Percentiles rank a stretch among this genome's conserved stretches.
phyloP scores from a whole-genome alignment of 1,284 basidiomycete species.

The Pyrrhoderma noxium region DNA sequence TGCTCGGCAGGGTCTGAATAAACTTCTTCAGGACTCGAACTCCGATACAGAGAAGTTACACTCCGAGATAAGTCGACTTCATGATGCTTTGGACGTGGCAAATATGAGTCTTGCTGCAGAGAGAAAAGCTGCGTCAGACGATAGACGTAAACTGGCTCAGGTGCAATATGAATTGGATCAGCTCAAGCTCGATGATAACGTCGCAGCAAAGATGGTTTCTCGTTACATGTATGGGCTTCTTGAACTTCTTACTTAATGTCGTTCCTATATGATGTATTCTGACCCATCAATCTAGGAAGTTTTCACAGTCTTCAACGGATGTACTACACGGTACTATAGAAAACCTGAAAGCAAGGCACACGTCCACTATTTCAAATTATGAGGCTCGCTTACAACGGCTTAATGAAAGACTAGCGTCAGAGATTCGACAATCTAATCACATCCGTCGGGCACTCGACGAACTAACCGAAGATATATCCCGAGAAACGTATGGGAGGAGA shows the following conservation, averaged over 20 bases:
- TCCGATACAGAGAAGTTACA: constrained; percentile 41
- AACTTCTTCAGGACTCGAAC: constrained; percentile 44
- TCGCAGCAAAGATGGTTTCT: constrained; percentile 79
- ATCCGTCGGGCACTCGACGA: constrained; percentile 64
- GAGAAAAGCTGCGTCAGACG: constrained; percentile 34
- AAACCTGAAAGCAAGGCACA: constrained; percentile 52
- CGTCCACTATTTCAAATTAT: constrained; percentile 55
- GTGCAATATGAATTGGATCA: constrained; percentile 52
- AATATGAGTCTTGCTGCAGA: constrained; percentile 42
- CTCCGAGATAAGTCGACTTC: constrained; percentile 37
- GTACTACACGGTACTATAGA: constrained; percentile 60
- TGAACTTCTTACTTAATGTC: neutral
- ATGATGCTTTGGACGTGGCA: constrained; percentile 37
- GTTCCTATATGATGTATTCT: constrained; percentile 13
- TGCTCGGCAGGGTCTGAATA: constrained; percentile 34
- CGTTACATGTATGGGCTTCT: constrained; percentile 69
- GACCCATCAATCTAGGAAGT: constrained; percentile 54
- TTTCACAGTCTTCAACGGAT: constrained; percentile 75
- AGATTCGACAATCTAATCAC: constrained; percentile 39
- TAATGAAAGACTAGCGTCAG: constrained; percentile 38
- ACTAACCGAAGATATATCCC: constrained; percentile 62
- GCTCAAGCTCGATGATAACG: constrained; percentile 61
- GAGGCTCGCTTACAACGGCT: constrained; percentile 35
- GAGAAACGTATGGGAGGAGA: constrained; percentile 69
- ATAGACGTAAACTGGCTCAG: constrained; percentile 39